Conservation (phyloP, 305 asterid genomes). For the Fraxinus baroniana region DNA sequence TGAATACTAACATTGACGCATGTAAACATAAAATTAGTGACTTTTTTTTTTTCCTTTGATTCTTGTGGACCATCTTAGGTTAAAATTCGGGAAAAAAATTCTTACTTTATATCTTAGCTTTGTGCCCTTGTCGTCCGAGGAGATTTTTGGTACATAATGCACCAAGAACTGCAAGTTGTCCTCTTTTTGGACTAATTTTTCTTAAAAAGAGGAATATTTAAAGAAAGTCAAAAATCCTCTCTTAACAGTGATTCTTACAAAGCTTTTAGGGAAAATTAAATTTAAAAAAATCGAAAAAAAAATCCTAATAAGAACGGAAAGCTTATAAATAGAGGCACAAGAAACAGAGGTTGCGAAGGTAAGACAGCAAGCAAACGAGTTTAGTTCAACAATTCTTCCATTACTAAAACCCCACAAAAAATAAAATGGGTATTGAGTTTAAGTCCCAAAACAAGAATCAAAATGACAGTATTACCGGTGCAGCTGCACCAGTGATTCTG, state of each 20-base stretch:
- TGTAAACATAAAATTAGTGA: not conserved
- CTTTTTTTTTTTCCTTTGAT: not conserved
- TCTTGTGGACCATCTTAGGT: not conserved
- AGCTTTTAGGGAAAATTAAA: not conserved
- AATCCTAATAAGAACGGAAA: not conserved
- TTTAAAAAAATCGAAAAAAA: too few species aligned
- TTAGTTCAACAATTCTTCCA: not conserved
- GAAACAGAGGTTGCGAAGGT: constrained; percentile 20
- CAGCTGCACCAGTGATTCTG: constrained; percentile 56
- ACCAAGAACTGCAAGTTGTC: not conserved
- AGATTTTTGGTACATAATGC: not conserved
- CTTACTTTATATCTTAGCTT: not conserved
- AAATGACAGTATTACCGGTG: constrained; percentile 13
- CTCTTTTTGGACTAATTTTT: not conserved
- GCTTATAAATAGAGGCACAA: constrained; percentile 21
- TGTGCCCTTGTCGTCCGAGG: not conserved
- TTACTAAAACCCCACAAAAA: not conserved
- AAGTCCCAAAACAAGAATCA: constrained; percentile 31
- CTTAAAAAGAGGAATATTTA: too few species aligned
- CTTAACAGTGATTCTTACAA: not conserved
- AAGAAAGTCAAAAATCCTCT: not conserved
- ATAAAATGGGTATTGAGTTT: constrained; percentile 65
- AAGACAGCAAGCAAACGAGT: constrained; percentile 4
- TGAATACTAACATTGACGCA: not conserved
- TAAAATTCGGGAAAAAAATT: not conserved